Conservation (phyloP, 163 green algal genomes). For the Chloromonas sp. region DNA sequence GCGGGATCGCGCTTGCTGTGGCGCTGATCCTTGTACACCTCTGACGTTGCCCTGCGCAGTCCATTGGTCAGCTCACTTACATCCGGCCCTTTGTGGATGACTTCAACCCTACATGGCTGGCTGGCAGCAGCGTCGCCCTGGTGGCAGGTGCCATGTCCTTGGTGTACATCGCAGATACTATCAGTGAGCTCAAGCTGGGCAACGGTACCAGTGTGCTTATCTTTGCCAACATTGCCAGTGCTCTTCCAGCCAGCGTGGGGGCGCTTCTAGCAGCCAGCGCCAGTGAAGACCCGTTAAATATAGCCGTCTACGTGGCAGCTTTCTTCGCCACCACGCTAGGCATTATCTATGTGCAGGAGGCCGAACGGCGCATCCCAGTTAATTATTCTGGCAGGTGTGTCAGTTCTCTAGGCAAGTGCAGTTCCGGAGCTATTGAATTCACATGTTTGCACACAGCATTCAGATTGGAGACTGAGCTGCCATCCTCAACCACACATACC, state of each 20-base stretch:
- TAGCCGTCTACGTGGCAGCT: conserved; percentile 49
- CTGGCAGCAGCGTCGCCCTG: conserved; percentile 55
- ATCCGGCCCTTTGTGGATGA: conserved; percentile 39
- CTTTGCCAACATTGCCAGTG: conserved; percentile 91
- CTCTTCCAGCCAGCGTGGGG: conserved; percentile 72
- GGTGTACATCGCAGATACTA: conserved; percentile 69
- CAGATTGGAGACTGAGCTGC: too few species aligned
- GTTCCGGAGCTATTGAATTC: too few species aligned
- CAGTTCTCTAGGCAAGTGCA: conserved; percentile 8
- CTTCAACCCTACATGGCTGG: conserved; percentile 57
- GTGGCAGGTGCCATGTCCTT: conserved; percentile 81
- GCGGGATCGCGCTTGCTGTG: too few species aligned
- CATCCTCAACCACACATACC: too few species aligned
- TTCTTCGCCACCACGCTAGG: conserved; percentile 86
- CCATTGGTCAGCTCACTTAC: conserved; percentile 76
- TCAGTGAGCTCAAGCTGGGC: conserved; percentile 66
- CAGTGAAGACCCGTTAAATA: conserved; percentile 34
- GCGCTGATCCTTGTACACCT: not conserved
- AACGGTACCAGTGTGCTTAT: conserved; percentile 92
- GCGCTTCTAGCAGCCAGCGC: conserved; percentile 10
- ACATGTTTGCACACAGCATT: too few species aligned
- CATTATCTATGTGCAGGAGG: conserved; percentile 96
- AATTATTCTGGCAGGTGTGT: conserved; percentile 85
- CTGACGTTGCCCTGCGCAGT: conserved; percentile 13
- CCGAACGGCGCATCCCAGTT: conserved; percentile 94